Evolutionary conservation across 176 grass and related monocot species (phyloP).

Genomic region (Stipa capillata): DNA sequence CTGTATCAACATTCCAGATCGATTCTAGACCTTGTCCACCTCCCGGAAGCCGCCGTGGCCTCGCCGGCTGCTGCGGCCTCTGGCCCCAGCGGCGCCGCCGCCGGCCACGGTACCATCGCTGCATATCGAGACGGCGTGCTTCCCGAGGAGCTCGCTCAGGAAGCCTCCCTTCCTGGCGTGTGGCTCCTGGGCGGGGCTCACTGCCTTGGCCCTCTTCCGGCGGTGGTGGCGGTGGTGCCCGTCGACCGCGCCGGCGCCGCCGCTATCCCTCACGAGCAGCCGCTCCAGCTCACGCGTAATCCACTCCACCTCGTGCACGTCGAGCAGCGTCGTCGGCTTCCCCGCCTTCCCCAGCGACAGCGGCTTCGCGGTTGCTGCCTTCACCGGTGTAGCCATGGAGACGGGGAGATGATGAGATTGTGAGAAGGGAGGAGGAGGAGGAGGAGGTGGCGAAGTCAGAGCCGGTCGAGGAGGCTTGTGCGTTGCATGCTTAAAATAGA

Average conservation of each 20-base stretch:
- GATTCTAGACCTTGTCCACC: slow-evolving; percentile 34
- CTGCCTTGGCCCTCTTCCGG: slow-evolving; percentile 12
- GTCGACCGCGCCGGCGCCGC: neutral
- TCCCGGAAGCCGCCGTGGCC: slow-evolving; percentile 3
- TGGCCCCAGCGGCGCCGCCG: too few relatives aligned
- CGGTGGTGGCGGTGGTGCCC: neutral
- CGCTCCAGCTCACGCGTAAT: slow-evolving; percentile 69
- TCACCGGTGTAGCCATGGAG: neutral
- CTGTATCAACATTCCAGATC: neutral
- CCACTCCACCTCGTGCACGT: slow-evolving; percentile 69
- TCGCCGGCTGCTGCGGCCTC: too few relatives aligned
- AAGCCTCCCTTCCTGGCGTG: neutral
- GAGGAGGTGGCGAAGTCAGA: neutral
- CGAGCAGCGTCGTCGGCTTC: slow-evolving; percentile 37
- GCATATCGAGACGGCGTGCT: slow-evolving; percentile 40
- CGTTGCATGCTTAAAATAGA: neutral
- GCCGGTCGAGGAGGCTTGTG: neutral
- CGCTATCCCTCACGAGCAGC: slow-evolving; percentile 13
- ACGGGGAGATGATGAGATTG: neutral
- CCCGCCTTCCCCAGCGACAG: neutral
- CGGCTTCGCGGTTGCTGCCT: neutral
- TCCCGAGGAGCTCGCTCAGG: slow-evolving; percentile 22
- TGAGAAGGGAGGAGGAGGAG: neutral
- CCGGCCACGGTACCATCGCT: neutral
- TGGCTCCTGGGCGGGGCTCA: neutral